Evolutionary conservation across 2,329 filamentous ascomycete species (phyloP).

Genomic region (Colletotrichum gigasporum): DNA sequence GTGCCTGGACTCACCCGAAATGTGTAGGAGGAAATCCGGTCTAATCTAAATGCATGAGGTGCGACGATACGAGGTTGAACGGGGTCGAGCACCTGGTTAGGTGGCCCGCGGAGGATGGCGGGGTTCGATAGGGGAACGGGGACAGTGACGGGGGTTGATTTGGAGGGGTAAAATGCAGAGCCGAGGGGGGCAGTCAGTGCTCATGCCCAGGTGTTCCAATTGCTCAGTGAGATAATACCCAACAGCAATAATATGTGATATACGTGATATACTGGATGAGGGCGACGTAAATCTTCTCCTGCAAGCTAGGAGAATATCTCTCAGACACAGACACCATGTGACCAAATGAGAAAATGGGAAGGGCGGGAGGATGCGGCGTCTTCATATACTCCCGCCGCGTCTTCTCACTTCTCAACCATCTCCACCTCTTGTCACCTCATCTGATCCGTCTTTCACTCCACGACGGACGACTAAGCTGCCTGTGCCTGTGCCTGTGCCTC

Average conservation of each 20-base stretch:
- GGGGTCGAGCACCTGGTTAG: constrained; percentile 13
- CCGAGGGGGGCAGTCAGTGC: no score
- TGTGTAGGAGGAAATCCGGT: background rate
- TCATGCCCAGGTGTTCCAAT: no score
- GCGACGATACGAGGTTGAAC: constrained; percentile 9
- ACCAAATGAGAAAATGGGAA: background rate
- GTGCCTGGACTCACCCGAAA: background rate
- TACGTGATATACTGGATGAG: background rate
- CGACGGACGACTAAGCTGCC: background rate
- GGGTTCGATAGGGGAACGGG: constrained; percentile 13
- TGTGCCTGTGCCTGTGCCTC: no score
- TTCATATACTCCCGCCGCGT: constrained; percentile 29
- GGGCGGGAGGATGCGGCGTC: background rate
- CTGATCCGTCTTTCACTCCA: background rate
- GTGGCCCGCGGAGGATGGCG: constrained; percentile 26
- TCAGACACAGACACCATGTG: background rate
- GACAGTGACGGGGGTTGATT: background rate
- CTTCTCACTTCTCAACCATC: background rate
- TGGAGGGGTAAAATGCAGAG: no score
- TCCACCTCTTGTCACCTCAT: background rate
- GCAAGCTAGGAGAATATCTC: background rate
- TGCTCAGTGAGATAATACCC: background rate
- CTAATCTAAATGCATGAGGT: background rate
- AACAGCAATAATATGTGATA: background rate
- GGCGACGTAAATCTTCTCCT: background rate